Evolutionary conservation across 257 asterid genomes (phyloP).

Genomic region (Nicotiana attenuata): DNA sequence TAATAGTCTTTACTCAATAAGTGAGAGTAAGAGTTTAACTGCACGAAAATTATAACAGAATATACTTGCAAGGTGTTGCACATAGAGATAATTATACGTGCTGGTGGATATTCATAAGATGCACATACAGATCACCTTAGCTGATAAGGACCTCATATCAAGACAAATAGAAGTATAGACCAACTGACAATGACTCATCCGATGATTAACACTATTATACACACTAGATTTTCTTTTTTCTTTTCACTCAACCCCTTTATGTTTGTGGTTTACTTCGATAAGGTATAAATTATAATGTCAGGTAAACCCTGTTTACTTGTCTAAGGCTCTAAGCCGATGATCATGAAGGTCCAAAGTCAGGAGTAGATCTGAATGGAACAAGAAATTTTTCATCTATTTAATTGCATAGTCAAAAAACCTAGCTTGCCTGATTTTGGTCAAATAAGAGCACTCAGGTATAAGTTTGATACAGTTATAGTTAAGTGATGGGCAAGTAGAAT

Average conservation of each 20-base stretch:
- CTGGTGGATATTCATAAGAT: background rate
- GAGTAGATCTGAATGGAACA: background rate
- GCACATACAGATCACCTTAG: background rate
- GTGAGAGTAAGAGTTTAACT: background rate
- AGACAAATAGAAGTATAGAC: background rate
- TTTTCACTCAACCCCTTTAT: background rate
- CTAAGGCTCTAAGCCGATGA: background rate
- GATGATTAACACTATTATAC: background rate
- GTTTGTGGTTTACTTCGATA: background rate
- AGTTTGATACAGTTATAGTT: background rate
- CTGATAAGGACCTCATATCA: background rate
- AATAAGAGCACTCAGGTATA: background rate
- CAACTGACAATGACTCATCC: background rate
- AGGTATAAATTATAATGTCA: background rate
- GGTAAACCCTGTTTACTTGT: background rate
- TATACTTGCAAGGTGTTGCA: background rate
- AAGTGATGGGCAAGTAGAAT: background rate
- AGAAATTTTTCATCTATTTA: background rate
- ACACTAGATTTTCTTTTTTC: background rate
- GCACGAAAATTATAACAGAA: background rate
- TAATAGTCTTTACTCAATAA: conserved; percentile 1
- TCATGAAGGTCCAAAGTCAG: background rate
- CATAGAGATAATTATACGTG: background rate
- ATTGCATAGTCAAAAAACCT: background rate
- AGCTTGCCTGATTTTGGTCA: background rate